Evolutionary conservation across 2,329 filamentous ascomycete genomes (phyloP).

Genomic region (Cryphonectria parasitica): DNA sequence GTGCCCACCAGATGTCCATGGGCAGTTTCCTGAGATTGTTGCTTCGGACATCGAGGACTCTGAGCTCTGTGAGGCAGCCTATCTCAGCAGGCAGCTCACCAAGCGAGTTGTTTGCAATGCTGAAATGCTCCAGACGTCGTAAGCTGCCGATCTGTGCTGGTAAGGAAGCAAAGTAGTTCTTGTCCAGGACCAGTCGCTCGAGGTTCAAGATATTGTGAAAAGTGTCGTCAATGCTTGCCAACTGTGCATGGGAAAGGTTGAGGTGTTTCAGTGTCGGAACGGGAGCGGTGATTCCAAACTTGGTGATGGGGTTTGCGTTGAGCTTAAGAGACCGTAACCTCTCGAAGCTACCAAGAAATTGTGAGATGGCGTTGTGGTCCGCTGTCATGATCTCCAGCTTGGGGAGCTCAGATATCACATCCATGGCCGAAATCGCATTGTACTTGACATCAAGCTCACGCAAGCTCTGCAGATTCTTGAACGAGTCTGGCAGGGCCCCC

Average conservation of each 20-base stretch:
- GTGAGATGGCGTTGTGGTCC: constrained; percentile 90
- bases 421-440: constrained; percentile 86
- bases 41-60: constrained; percentile 83
- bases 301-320: constrained; percentile 94
- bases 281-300: constrained; percentile 79
- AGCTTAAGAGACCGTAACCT: constrained; percentile 82
- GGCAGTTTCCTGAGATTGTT: constrained; percentile 92
- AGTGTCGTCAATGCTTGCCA: constrained; percentile 85
- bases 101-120: constrained; percentile 89
- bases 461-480: constrained; percentile 74
- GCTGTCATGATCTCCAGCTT: constrained; percentile 86
- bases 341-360: constrained; percentile 87
- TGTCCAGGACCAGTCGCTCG: constrained; percentile 86
- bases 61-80: constrained; percentile 82
- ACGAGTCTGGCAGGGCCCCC: constrained; percentile 72
- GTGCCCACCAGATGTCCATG: constrained; percentile 94
- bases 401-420: constrained; percentile 81
- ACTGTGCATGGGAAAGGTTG: constrained; percentile 88
- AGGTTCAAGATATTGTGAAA: constrained; percentile 88
- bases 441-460: constrained; percentile 94
- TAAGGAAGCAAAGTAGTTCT: constrained; percentile 92
- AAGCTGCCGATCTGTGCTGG: constrained; percentile 85
- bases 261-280: constrained; percentile 83
- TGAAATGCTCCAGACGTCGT: constrained; percentile 84
- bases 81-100: constrained; percentile 85